Evolutionary conservation across 805 yeast genomes (phyloP).

Genomic region (Suhomyces faveliae): DNA sequence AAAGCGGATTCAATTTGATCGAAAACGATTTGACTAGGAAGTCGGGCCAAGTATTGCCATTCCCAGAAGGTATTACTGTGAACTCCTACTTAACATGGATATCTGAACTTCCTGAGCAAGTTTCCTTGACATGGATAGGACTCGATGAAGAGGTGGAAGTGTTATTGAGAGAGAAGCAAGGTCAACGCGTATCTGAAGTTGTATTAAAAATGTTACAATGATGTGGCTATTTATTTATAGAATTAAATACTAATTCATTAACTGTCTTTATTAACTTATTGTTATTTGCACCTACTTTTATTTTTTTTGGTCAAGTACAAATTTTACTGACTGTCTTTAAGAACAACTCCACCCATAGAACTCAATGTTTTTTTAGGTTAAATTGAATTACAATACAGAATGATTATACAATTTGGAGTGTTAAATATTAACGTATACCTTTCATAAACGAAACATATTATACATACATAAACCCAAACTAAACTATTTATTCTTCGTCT

Average conservation of each 20-base stretch:
- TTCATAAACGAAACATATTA: slow-evolving; percentile 7
- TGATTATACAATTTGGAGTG: slow-evolving; percentile 2
- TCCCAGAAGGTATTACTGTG: slow-evolving; percentile 48
- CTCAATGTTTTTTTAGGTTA: background rate
- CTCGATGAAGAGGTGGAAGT: slow-evolving; percentile 44
- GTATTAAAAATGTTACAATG: background rate
- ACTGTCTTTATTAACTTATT: too few species aligned
- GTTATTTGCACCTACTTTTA: too few species aligned
- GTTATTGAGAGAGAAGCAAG: slow-evolving; percentile 23
- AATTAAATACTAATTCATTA: too few species aligned
- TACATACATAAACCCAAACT: slow-evolving; percentile 10
- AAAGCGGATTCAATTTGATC: slow-evolving; percentile 42
- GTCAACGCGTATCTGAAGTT: slow-evolving; percentile 13
- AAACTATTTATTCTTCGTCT: slow-evolving; percentile 58
- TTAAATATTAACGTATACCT: slow-evolving; percentile 1
- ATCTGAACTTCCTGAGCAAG: slow-evolving; percentile 47
- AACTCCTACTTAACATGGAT: slow-evolving; percentile 51
- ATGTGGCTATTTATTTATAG: background rate
- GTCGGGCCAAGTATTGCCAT: slow-evolving; percentile 18
- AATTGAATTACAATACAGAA: background rate
- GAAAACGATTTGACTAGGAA: slow-evolving; percentile 20
- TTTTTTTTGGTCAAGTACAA: too few species aligned
- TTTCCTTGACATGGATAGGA: slow-evolving; percentile 56
- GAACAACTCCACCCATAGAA: too few species aligned
- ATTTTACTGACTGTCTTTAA: too few species aligned